A percentile compares a stretch with the other conserved stretches of the same genome.
phyloP scores from a whole-genome alignment of 306 rosid species.

The Citrullus amarus region DNA sequence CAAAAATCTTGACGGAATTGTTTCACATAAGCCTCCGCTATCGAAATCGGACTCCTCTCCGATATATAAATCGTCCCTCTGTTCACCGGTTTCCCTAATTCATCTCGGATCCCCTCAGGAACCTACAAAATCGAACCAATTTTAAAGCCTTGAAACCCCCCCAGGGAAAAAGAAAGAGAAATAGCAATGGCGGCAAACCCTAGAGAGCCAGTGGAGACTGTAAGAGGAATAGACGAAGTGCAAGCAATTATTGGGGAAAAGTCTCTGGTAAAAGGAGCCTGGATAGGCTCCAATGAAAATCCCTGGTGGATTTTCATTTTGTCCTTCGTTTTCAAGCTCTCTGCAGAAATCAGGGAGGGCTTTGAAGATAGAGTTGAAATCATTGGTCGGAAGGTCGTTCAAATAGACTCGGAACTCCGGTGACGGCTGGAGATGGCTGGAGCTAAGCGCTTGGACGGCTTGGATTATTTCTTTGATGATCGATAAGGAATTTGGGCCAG shows the following conservation, averaged over 20 bases:
- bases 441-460: conserved; percentile 36
- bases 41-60: conserved; percentile 47
- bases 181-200: conserved; percentile 19
- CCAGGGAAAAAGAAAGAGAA: not conserved
- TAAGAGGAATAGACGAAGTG: conserved; percentile 79
- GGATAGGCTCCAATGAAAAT: conserved; percentile 77
- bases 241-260: conserved; percentile 60
- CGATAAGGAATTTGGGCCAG: conserved; percentile 73
- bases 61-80: conserved; percentile 58
- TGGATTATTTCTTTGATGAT: conserved; percentile 63
- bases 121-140: conserved; percentile 29
- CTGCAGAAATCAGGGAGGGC: conserved; percentile 66
- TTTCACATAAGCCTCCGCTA: conserved; percentile 46
- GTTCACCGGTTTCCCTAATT: conserved; percentile 46
- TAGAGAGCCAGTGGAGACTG: conserved; percentile 89
- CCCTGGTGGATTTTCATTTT: conserved; percentile 6
- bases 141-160: not conserved
- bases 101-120: conserved; percentile 48
- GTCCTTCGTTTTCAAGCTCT: conserved; percentile 24
- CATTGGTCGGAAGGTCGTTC: conserved; percentile 91
- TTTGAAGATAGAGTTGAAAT: conserved; percentile 89
- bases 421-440: conserved; percentile 24
- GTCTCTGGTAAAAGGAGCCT: conserved; percentile 81
- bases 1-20: conserved; percentile 70
- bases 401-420: conserved; percentile 61